Base-by-base conservation (phyloP, 768 basidiomycete species). In the Podaxis sp. region DNA sequence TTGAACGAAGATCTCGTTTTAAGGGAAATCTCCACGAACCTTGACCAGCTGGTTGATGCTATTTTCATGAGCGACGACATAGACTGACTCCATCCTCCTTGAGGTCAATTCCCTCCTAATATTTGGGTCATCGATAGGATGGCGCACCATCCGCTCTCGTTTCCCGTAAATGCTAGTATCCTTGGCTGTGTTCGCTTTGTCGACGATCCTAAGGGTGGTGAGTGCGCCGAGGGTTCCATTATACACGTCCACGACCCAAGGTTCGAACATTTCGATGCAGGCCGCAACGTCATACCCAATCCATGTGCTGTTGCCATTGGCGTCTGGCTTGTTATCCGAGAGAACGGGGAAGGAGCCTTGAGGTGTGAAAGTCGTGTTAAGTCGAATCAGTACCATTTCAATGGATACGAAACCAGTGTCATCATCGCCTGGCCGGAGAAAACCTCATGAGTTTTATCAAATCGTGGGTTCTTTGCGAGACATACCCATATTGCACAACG, bases 201-300 rank as follows among this genome's bases (percentile, higher is more conserved):
- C 73, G 12, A 76, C 70, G 36, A 81, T 74, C 36, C 69, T 67
- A 17, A 71, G 51, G 0, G 77, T 68, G 24, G 50, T 71, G 0
- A 77, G 76, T 0, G 68, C 55, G 4, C 74, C 75, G 17, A 67
- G 62, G 11, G 76, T 75, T 46, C 69, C 70, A 53, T 78, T 77
- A 52, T 72, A 77, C 3, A 73, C 68, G 50, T 79, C 77, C 5
- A 79, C 59, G 15, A 80, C 65, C 74, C 76, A 80, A 2, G 78
- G 78, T 55, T 80, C 78, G 37, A 78, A 77, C 2, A 77, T 60
- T 64, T 78, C 71, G 10, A 79, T 60, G 58, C 79, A 80, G n/a
- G 77, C 71, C 0, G 71, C 75, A 8, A 76, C 74, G 54, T 80
- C 79, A 33, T 73, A 76, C 2, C 78, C 79, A 33, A 80, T 72